Evolutionary conservation across 139 green algal species (phyloP).

Genomic region (Volvox reticuliferus): DNA sequence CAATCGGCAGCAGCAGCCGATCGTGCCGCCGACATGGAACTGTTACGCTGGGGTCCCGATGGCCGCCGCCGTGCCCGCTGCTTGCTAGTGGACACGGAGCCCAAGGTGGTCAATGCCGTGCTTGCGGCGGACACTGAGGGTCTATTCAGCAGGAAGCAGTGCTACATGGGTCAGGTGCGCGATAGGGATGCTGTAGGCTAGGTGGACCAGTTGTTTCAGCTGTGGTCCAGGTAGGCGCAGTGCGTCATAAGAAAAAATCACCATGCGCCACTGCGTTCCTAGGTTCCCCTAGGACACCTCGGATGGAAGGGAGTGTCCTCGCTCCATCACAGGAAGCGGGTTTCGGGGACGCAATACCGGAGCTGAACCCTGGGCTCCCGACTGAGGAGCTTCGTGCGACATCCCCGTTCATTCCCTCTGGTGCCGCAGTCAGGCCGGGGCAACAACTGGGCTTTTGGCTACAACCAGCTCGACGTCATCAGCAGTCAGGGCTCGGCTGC

Average conservation of each 20-base stretch:
- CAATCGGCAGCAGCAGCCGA: background rate
- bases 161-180: constrained; percentile 54
- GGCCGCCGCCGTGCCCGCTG: constrained; percentile 40
- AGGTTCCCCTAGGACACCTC: no score
- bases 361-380: no score
- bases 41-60: constrained; percentile 2
- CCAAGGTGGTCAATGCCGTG: constrained; percentile 57
- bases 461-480: constrained; percentile 46
- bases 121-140: constrained; percentile 38
- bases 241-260: no score
- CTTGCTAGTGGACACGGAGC: constrained; percentile 64
- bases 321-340: no score
- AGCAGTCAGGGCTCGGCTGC: background rate
- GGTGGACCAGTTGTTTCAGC: no score
- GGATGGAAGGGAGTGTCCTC: no score
- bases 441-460: constrained; percentile 69
- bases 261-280: no score
- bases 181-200: no score
- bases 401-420: background rate
- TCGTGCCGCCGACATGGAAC: background rate
- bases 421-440: constrained; percentile 48
- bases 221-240: no score
- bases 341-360: no score
- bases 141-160: constrained; percentile 47
- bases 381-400: no score